These are phyloP conservation scores for Scedosporium boydii DNA, from an alignment of 2,329 filamentous ascomycete species.

Conservation along the genomic window DNA sequence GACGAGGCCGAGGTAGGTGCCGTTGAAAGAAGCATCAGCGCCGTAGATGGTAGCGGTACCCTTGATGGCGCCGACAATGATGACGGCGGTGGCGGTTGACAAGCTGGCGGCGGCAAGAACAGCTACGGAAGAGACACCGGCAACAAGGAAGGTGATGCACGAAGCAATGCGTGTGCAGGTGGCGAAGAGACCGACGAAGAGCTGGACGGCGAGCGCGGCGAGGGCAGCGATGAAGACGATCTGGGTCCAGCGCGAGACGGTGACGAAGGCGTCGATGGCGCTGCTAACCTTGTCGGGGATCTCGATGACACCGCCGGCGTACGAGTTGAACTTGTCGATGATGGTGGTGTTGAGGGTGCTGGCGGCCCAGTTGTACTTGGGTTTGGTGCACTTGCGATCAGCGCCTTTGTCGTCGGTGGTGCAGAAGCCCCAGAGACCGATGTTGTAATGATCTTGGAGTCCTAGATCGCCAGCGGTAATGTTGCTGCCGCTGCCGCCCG, in stretches of 20 bases:
- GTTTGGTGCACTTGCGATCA: constrained; percentile 57
- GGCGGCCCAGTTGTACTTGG: constrained; percentile 68
- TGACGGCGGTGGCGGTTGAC: constrained; percentile 62
- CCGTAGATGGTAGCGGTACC: constrained; percentile 60
- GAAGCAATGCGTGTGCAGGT: constrained; percentile 76
- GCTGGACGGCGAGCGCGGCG: constrained; percentile 57
- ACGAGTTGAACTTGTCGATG: constrained; percentile 43
- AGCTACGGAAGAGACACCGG: constrained; percentile 46
- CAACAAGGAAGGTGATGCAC: constrained; percentile 71
- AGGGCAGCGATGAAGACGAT: constrained; percentile 70
- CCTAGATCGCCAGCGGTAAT: constrained; percentile 49
- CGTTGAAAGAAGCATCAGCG: constrained; percentile 58
- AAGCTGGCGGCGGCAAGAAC: constrained; percentile 58
- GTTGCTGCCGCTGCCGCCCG: constrained; percentile 25
- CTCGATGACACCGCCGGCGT: constrained; percentile 43
- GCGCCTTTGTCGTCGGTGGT: constrained; percentile 42
- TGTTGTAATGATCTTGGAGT: constrained; percentile 67
- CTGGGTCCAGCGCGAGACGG: constrained; percentile 72
- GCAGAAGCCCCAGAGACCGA: constrained; percentile 87
- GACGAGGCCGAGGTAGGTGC: constrained; percentile 57
- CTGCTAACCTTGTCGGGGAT: constrained; percentile 59
- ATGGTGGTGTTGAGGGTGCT: constrained; percentile 54
- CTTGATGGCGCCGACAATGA: constrained; percentile 61
- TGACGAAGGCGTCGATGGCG: constrained; percentile 63
- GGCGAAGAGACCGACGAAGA: constrained; percentile 72